These are phyloP conservation scores for Bathelium albidoporum DNA, from an alignment of 495 filamentous ascomycete species.

Conservation along the genomic window DNA sequence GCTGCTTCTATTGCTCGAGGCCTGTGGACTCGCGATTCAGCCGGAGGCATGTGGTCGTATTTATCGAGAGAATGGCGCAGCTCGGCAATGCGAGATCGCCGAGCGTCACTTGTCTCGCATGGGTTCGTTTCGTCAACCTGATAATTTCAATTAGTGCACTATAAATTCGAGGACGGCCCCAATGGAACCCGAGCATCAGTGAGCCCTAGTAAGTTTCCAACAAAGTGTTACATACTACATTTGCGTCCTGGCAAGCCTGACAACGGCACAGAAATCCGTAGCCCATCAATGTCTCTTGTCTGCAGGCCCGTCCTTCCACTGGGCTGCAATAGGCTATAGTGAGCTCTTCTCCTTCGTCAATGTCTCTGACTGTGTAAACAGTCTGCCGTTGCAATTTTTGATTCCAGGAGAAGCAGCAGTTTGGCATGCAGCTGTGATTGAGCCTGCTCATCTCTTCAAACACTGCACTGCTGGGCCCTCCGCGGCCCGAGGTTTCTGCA, in stretches of 20 bases:
- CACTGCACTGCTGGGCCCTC: neutral
- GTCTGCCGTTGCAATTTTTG: constrained; percentile 11
- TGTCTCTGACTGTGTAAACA: constrained; percentile 21
- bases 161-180: neutral
- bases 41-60: neutral
- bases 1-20: neutral
- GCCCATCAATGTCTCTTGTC: neutral
- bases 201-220: neutral
- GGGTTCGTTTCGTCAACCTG: neutral
- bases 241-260: neutral
- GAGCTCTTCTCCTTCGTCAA: constrained; percentile 25
- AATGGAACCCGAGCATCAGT: neutral
- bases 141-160: neutral
- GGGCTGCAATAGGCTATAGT: constrained; percentile 16
- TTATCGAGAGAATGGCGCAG: neutral
- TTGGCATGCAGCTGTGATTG: constrained; percentile 30
- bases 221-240: neutral
- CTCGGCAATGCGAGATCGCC: neutral
- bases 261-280: neutral
- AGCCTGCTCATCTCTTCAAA: constrained; percentile 14
- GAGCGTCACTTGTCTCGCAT: neutral
- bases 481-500: constrained; percentile 9
- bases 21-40: neutral
- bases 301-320: neutral
- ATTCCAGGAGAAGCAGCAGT: constrained; percentile 27